These are phyloP conservation scores for Micromonas pusilla DNA, from an alignment of 139 green algal species.

Conservation along the genomic window DNA sequence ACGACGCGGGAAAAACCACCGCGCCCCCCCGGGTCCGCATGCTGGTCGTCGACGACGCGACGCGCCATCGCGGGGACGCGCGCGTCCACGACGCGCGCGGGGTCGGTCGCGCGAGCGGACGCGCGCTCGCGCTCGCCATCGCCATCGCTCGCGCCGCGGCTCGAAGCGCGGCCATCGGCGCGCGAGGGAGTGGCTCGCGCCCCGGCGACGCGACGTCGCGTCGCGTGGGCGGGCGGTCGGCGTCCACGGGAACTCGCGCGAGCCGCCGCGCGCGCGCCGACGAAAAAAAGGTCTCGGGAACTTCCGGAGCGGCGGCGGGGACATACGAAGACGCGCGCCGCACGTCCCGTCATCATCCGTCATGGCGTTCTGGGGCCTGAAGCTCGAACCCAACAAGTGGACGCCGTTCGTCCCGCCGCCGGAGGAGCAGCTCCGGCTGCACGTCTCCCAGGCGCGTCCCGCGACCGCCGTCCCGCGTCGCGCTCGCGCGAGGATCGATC, in stretches of 20 bases:
- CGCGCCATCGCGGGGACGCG: too few species aligned
- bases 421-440: constrained; percentile 48
- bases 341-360: too few species aligned
- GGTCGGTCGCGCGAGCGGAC: too few species aligned
- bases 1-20: too few species aligned
- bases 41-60: background rate
- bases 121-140: too few species aligned
- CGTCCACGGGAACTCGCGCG: background rate
- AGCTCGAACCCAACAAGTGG: constrained; percentile 58
- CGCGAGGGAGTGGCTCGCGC: background rate
- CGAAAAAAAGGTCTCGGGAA: too few species aligned
- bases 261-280: background rate
- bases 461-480: background rate
- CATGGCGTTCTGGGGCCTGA: constrained; percentile 55
- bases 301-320: too few species aligned
- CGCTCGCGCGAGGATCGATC: background rate
- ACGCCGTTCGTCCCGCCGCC: constrained; percentile 60
- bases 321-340: too few species aligned
- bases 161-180: background rate
- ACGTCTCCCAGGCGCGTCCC: constrained; percentile 58
- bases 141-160: too few species aligned
- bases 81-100: too few species aligned
- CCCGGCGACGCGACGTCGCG: background rate
- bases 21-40: too few species aligned
- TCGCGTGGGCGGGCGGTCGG: too few species aligned